Evolutionary conservation across 805 yeast species (phyloP), one percentile per base, ranked within the genome.

Genomic region (Pichia insulana): DNA sequence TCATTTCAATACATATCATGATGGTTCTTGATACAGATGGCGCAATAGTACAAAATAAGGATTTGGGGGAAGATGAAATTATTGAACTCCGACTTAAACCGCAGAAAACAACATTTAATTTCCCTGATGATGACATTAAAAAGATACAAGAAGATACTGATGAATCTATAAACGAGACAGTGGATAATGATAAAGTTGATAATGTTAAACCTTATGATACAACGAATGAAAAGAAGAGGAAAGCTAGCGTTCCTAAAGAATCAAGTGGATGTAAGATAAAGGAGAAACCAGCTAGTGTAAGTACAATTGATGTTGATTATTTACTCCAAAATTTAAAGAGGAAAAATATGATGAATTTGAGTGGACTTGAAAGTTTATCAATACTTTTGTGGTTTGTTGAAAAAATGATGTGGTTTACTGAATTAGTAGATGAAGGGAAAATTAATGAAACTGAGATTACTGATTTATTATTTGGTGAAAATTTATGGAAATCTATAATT

Each of bases 271-370:
- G 12, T 50, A 50, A 25, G 18, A 20, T 27, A 18, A 30, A 15
- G 26, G 10, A 34, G 20, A 35, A 44, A 12, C 34, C 41, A 8
- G 35, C 30, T 22, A 37, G 41, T n/a, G 32, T 42, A 7, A 19
- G 25, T 7, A 25, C 54, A 4, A 40, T 58, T 3, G 45, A 74
- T 60, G 27, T 66, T 52, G 54, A 62, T 54, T 50, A 65, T 42
- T 42, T 67, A 57, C 26, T 56, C 28, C 20, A 50, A 17, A 30
- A 53, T 48, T 40, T 60, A 39, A 44, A 43, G 42, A 37, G 60
- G 3, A 44, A 35, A 7, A 36, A 46, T 12, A 22, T 59, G 12
- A 43, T 46, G 9, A 57, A 57, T 11, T 40, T 63, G 9, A 45
- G 41, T 12, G 53, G 62, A 7, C 37, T 50, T n/a, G 57, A 61